Evolutionary conservation across 2,329 filamentous ascomycete genomes (phyloP).

Genomic region (Stemphylium beticola): DNA sequence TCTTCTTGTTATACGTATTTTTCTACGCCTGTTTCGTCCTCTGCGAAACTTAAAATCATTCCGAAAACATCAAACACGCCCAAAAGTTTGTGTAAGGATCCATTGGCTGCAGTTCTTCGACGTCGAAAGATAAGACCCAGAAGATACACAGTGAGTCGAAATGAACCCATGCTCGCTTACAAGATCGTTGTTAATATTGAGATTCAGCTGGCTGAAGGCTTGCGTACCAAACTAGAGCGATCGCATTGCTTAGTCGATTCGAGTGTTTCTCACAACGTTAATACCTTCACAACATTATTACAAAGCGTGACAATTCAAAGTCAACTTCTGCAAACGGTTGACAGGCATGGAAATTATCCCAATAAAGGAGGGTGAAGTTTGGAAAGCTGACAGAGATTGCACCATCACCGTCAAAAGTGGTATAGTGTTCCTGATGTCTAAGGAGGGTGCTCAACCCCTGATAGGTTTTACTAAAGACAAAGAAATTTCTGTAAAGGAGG

Average conservation of each 20-base stretch:
- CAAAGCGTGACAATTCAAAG: not conserved
- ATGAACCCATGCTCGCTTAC: not conserved
- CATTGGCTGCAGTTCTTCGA: not conserved
- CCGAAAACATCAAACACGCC: not conserved
- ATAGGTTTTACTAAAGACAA: not conserved
- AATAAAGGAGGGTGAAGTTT: not conserved
- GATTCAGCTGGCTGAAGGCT: not conserved
- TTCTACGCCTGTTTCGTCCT: too few relatives aligned
- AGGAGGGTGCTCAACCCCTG: not conserved
- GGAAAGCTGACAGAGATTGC: not conserved
- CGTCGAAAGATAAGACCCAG: not conserved
- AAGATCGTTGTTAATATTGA: not conserved
- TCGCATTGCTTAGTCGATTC: not conserved
- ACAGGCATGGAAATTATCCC: not conserved
- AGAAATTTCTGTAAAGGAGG: not conserved
- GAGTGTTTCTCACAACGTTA: not conserved
- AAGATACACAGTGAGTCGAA: not conserved
- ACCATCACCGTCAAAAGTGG: not conserved
- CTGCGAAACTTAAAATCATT: too few relatives aligned
- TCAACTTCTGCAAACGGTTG: not conserved
- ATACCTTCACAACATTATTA: not conserved
- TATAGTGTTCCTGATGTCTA: not conserved
- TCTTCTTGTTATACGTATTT: too few relatives aligned
- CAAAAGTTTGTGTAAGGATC: not conserved
- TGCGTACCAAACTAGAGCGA: not conserved